Conservation (phyloP, 306 rosid genomes). For the Inga leiocalycina region DNA sequence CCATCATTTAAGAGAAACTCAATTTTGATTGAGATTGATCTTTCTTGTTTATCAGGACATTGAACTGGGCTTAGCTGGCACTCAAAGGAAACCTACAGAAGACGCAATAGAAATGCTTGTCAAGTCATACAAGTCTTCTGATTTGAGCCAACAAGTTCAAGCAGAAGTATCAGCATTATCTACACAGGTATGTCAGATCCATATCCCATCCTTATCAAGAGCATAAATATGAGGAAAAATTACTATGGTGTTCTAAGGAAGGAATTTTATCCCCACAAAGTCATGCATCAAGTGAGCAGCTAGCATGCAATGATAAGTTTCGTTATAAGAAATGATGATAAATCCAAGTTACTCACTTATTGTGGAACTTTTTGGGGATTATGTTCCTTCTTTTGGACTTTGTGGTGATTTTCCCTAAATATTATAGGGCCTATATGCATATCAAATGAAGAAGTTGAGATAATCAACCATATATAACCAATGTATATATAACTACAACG, state of each 20-base stretch:
- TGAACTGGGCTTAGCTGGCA: not conserved
- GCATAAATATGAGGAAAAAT: not conserved
- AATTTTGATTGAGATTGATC: not conserved
- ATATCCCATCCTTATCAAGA: not conserved
- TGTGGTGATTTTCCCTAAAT: not conserved
- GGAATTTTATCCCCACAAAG: no score
- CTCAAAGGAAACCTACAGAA: slow-evolving; percentile 19
- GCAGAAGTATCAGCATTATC: slow-evolving; percentile 25
- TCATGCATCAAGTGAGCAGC: no score
- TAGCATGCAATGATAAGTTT: slow-evolving; percentile 9
- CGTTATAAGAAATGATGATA: slow-evolving; percentile 29
- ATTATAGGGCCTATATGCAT: no score
- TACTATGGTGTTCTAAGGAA: no score
- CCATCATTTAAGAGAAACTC: not conserved
- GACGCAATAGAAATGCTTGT: slow-evolving; percentile 17
- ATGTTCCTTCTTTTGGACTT: no score
- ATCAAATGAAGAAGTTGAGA: no score
- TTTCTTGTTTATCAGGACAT: not conserved
- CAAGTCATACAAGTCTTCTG: slow-evolving; percentile 28
- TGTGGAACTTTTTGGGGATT: no score
- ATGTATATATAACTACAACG: no score
- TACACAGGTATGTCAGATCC: slow-evolving; percentile 22
- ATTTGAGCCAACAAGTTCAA: not conserved
- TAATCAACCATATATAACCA: no score
- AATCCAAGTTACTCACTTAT: no score